Evolutionary conservation across 371 early-diverging fungal genomes (phyloP).

Genomic region (Mucor saturninus): DNA sequence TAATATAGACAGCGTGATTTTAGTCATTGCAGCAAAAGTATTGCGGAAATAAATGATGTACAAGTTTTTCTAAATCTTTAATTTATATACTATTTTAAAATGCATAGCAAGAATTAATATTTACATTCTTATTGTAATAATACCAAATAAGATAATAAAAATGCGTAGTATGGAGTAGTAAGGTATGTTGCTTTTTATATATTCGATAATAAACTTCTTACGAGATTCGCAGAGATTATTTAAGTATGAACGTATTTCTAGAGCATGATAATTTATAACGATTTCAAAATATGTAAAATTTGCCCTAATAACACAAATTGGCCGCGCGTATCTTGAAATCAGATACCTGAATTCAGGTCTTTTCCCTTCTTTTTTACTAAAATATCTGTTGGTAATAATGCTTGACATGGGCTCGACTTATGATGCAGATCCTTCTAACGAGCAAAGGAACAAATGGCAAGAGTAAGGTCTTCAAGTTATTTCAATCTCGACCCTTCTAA

Average conservation of each 20-base stretch:
- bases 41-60: neutral
- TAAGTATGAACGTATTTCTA: too few relatives aligned
- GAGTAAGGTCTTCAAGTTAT: conserved; percentile 16
- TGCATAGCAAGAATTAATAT: too few relatives aligned
- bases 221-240: too few relatives aligned
- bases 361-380: neutral
- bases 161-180: too few relatives aligned
- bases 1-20: neutral
- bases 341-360: neutral
- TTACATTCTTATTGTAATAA: too few relatives aligned
- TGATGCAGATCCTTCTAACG: conserved; percentile 29
- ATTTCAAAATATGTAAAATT: too few relatives aligned
- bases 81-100: neutral
- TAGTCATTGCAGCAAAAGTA: neutral
- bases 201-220: too few relatives aligned
- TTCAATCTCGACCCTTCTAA: neutral
- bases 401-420: conserved; percentile 2
- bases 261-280: too few relatives aligned
- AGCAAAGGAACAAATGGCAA: conserved; percentile 27
- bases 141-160: too few relatives aligned
- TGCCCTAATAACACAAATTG: too few relatives aligned
- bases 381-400: neutral
- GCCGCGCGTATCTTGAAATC: too few relatives aligned
- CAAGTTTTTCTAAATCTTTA: neutral
- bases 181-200: too few relatives aligned